A percentile compares a stretch with the other conserved stretches of the same genome.
Evolutionary conservation across 169 alveolate species (phyloP).

Genomic region (Cryptosporidium canis): DNA sequence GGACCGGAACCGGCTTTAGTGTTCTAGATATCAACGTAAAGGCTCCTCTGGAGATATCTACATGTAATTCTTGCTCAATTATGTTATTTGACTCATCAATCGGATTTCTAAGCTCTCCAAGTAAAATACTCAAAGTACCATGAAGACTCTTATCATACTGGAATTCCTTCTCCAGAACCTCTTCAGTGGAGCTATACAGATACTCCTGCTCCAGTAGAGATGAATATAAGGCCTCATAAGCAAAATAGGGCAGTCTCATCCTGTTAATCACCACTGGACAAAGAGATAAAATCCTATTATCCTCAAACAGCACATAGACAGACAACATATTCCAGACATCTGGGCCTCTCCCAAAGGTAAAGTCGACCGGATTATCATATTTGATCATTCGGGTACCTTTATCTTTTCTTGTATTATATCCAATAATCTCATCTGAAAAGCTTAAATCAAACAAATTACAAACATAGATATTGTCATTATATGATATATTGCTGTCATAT

Average conservation of each 20-base stretch:
- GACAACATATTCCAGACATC: constrained; percentile 56
- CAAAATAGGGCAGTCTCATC: constrained; percentile 48
- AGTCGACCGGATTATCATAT: not conserved
- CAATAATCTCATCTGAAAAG: too few species aligned
- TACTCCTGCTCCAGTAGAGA: constrained; percentile 47
- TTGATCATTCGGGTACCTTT: not conserved
- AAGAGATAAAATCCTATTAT: not conserved
- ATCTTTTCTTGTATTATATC: not conserved
- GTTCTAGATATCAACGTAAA: not conserved
- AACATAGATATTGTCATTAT: not conserved
- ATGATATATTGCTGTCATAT: not conserved
- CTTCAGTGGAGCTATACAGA: not conserved
- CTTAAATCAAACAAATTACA: too few species aligned
- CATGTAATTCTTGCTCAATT: not conserved
- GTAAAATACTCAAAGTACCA: not conserved
- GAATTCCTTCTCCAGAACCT: not conserved
- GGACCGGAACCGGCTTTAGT: not conserved
- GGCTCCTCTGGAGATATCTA: not conserved
- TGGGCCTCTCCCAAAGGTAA: constrained; percentile 60
- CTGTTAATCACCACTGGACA: constrained; percentile 46
- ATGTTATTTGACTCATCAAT: constrained; percentile 18
- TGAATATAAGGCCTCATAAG: constrained; percentile 29
- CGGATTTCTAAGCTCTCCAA: constrained; percentile 34
- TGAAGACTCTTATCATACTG: constrained; percentile 18
- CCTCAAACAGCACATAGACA: constrained; percentile 4